Evolutionary conservation across 2,329 filamentous ascomycete genomes (phyloP).

Genomic region (Ophiostoma sp.): DNA sequence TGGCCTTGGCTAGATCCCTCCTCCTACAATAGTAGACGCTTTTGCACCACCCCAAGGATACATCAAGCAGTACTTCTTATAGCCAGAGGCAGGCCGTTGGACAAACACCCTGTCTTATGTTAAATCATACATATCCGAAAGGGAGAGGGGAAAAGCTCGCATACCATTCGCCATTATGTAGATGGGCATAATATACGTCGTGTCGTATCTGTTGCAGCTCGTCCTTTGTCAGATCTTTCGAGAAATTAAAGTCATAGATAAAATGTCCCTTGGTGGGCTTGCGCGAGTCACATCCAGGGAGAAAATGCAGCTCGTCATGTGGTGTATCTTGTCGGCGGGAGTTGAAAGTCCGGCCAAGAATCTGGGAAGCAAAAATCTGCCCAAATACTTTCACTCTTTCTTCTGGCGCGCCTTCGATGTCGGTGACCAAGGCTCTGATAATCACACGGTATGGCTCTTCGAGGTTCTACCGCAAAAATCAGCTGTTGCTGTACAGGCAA

Average conservation of each 20-base stretch:
- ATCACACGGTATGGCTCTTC: not conserved
- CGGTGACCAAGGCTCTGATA: not conserved
- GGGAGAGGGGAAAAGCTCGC: not conserved
- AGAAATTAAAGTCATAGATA: not conserved
- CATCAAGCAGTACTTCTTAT: constrained; percentile 16
- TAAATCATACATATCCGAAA: not conserved
- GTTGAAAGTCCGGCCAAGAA: not conserved
- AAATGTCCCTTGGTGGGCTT: not conserved
- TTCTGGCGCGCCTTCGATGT: not conserved
- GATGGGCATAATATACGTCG: not conserved
- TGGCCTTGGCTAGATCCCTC: constrained; percentile 14
- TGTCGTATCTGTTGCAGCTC: not conserved
- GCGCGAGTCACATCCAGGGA: not conserved
- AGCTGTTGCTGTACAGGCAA: not conserved
- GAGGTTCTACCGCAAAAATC: not conserved
- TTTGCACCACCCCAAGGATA: constrained; percentile 18
- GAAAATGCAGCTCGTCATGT: not conserved
- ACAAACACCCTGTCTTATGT: not conserved
- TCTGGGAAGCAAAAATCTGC: not conserved
- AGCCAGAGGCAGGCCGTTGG: constrained; percentile 7
- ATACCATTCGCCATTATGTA: not conserved
- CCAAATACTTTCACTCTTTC: not conserved
- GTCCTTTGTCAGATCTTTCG: not conserved
- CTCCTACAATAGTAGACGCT: constrained; percentile 10
- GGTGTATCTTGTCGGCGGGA: not conserved